These are phyloP conservation scores for Trichoderma guizhouense DNA, from an alignment of 2,329 filamentous ascomycete species.

Conservation along the genomic window DNA sequence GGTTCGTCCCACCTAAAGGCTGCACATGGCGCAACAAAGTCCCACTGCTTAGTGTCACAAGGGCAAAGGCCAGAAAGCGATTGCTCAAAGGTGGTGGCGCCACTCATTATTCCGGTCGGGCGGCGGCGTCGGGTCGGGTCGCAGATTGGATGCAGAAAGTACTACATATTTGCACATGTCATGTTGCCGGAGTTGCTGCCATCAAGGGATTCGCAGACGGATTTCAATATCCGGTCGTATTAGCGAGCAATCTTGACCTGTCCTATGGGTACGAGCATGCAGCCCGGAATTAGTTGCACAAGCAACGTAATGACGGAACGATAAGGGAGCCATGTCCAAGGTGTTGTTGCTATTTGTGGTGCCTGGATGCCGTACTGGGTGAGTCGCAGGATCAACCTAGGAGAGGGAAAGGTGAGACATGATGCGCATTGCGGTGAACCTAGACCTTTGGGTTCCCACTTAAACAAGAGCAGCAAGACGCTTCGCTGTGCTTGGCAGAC, in stretches of 20 bases:
- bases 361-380: not conserved
- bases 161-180: not conserved
- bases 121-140: slow-evolving; percentile 22
- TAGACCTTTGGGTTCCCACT: not conserved
- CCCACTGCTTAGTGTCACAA: slow-evolving; percentile 20
- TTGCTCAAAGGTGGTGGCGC: slow-evolving; percentile 12
- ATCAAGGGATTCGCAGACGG: not conserved
- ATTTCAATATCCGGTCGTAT: not conserved
- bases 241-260: not conserved
- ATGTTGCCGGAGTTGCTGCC: not conserved
- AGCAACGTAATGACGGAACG: not conserved
- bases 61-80: slow-evolving; percentile 11
- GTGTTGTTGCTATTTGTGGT: not conserved
- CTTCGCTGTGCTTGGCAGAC: not conserved
- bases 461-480: not conserved
- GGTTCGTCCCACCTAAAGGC: slow-evolving; percentile 23
- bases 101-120: slow-evolving; percentile 17
- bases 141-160: slow-evolving; percentile 15
- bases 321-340: not conserved
- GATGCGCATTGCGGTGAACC: slow-evolving; percentile 9
- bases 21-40: slow-evolving; percentile 18
- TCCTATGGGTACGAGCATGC: not conserved
- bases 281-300: not conserved
- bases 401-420: slow-evolving; percentile 6
- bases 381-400: not conserved